Evolutionary conservation across 2,329 filamentous ascomycete genomes (phyloP), one percentile per base, ranked within the genome.

Genomic region (Zymoseptoria tritici): DNA sequence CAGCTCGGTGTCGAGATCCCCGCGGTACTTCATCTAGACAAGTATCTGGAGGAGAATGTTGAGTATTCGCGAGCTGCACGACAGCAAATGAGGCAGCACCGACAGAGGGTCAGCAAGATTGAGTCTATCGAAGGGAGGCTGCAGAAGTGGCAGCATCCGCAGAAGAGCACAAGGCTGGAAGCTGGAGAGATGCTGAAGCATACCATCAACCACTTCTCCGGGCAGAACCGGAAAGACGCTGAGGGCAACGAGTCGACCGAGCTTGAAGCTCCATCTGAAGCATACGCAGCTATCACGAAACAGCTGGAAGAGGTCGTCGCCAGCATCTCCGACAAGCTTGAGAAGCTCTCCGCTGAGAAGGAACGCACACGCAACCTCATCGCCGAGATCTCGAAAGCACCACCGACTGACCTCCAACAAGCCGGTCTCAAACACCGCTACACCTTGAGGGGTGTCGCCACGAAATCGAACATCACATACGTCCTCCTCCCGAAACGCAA

Each of bases 371-470:
- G 65, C n/a, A 67, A 68, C 58, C 62, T 65, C 24, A 65, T 74
- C 24, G 57, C 68, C 31, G 63, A 67, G 13, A 62, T 72, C 24
- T 72, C 69, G 1, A 68, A 67, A 21, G 56, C 61, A 4, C 61
- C 66, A 1, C 62, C 68, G 4, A 61, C 67, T 8, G 61, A 58
- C 20, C 59, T 67, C 2, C 53, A 62, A 36, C 58, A 54, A n/a
- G 24, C 62, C 5, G 60, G 74, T 49, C 76, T 77, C 49, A 67
- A 76, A 54, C 70, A 78, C 64, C 79, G 77, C 55, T 86, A 86
- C 67, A 79, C 78, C 1, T 76, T 86, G 21, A 79, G 80, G 52
- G 84, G 84, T 26, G 80, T 86, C 4, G 81, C 81, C 46, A 85
- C 83, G 3, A 77, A 80, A 54, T 77, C 81, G 1, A 79, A 82